Base-by-base conservation (phyloP, 495 filamentous ascomycete genomes). In the Lepidopterella palustris region DNA sequence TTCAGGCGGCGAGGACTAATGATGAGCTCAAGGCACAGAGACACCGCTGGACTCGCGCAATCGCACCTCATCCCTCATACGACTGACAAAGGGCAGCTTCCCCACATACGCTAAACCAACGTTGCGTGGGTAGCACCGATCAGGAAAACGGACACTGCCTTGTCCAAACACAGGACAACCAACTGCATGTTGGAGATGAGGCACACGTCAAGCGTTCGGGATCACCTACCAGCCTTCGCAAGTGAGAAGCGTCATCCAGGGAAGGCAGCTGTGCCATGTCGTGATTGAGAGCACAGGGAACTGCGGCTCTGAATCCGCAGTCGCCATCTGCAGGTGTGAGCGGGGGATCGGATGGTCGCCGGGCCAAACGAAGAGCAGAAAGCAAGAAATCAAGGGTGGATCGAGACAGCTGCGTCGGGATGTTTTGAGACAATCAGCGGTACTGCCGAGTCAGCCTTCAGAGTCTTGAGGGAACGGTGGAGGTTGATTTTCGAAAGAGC, bases 261-360 rank as follows among this genome's bases (percentile, higher is more conserved):
- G 35, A 18, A 10, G 18, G 35, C 35, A 15, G 13, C 35, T 42
- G 18, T 42, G 35, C 2, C 23, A 50, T 50, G 47, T 50, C 47
- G 47, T 50, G 47, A 25, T 50, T 27, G 47, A 24, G 47, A 24
- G 47, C 47, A 50, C 47, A 50, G 47, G 47, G 47, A 18, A 25
- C 47, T 50, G 20, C 47, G 47, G 47, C 47, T 50, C 47, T 25
- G 0, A 24, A 3, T 50, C 20, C 23, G 0, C 23, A 25, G 47
- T 24, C 25, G 47, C 47, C 21, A 50, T 50, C 47, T 3, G 1
- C 15, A 15, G 25, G 21, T 1, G 4, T 50, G 47, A n/a, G n/a
- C n/a, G n/a, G 18, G 21, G 47, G 26, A 50, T 50, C 20, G 47
- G 47, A 13, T 10, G 23, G 47, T 25, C 4, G 47, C 21, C 18